Evolutionary conservation across 2,329 filamentous ascomycete genomes (phyloP).

Genomic region (Graphilbum ipis-grandicollis): DNA sequence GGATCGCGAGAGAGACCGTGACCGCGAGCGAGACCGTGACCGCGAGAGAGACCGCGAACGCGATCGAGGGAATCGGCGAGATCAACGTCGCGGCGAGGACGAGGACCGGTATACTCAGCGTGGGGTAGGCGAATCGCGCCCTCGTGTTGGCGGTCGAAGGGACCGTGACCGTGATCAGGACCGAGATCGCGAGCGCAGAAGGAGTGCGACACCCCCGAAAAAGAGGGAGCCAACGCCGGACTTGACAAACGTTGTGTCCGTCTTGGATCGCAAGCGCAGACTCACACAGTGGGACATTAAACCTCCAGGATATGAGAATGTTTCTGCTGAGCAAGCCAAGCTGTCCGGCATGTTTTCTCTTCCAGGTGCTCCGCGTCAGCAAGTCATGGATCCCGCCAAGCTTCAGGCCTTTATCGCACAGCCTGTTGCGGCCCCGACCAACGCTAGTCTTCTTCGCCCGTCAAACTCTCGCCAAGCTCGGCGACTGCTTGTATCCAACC

Average conservation of each 20-base stretch:
- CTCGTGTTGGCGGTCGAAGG: slow-evolving; percentile 35
- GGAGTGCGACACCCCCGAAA: slow-evolving; percentile 67
- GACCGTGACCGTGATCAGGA: slow-evolving; percentile 25
- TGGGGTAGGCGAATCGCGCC: slow-evolving; percentile 20
- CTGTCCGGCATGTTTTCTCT: slow-evolving; percentile 98
- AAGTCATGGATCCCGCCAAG: slow-evolving; percentile 86
- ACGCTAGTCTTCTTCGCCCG: slow-evolving; percentile 57
- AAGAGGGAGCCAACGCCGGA: slow-evolving; percentile 94
- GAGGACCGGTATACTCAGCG: slow-evolving; percentile 34
- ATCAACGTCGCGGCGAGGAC: slow-evolving; percentile 49
- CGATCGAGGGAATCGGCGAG: slow-evolving; percentile 31
- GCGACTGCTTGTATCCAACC: slow-evolving; percentile 73
- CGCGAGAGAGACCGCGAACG: slow-evolving; percentile 16
- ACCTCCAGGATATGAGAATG: slow-evolving; percentile 92
- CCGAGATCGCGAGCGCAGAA: slow-evolving; percentile 42
- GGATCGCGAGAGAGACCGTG: slow-evolving; percentile 37
- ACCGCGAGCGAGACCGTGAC: slow-evolving; percentile 24
- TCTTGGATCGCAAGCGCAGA: slow-evolving; percentile 75
- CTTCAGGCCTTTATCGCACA: slow-evolving; percentile 93
- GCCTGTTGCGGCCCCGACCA: slow-evolving; percentile 39
- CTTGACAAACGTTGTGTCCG: slow-evolving; percentile 65
- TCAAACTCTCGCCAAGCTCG: slow-evolving; percentile 89
- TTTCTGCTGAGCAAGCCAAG: slow-evolving; percentile 96
- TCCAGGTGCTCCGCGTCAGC: slow-evolving; percentile 83
- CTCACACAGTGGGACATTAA: slow-evolving; percentile 99